Base-by-base conservation (phyloP, 2,329 filamentous ascomycete genomes). In the Hymenoscyphus infarciens region DNA sequence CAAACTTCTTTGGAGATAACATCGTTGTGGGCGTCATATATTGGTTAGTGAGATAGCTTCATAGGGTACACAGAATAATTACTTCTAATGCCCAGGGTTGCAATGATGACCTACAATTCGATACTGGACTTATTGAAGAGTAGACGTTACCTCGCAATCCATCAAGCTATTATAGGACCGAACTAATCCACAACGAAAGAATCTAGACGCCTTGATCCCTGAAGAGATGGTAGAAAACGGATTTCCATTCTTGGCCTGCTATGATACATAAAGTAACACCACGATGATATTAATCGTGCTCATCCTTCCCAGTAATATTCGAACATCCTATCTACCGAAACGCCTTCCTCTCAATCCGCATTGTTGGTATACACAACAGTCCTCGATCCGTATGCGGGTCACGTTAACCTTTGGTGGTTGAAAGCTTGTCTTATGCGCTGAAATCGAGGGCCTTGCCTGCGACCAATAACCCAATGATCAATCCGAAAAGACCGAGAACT, bases 381-480 rank as follows among this genome's bases (percentile, higher is more conserved):
- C 53, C 29, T 27, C 15, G 55, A 8, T 56, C 13, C 42, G 19
- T 56, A 49, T 11, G n/a, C 13, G 19, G 42, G 19, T 11, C 42
- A 25, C 22, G 19, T 10, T 22, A 49, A 22, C 42, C 19, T 49
- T 49, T 19, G 42, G 10, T 25, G 4, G 16, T 49, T 22, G 10
- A 11, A 49, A 49, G 52, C 31, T 42, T 49, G 31, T 60, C 15
- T 64, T 58, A 55, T 49, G 35, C 53, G 27, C 45, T 62, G 66
- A 97, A 96, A 67, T 92, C 90, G 27, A 80, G 75, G 29, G 95
- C 92, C 78, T 95, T 96, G 75, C 88, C 84, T 63, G 91, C 91
- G 59, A 98, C 84, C 68, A 99, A 82, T 61, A 99, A 84, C 55
- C 96, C 95, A 70, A 99, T 88, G 74, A 99, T 99, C 67, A 99